Conservation (phyloP, 805 yeast genomes). For the Monosporozyma servazzii region DNA sequence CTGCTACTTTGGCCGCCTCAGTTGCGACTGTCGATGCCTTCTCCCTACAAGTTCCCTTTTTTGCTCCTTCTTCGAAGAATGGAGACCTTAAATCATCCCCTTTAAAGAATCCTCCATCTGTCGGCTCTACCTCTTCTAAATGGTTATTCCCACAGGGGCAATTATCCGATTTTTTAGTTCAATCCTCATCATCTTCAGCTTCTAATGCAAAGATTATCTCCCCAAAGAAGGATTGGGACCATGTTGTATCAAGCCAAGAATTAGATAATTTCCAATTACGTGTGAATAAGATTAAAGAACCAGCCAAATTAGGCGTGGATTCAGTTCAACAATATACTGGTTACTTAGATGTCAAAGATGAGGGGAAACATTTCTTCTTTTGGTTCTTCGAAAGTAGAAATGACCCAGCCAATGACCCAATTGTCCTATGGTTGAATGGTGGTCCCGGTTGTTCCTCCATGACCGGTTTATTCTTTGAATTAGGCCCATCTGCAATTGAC, state of each 20-base stretch:
- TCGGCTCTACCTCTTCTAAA: background rate
- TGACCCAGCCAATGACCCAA: constrained; percentile 79
- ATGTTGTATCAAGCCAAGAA: constrained; percentile 29
- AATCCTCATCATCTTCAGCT: background rate
- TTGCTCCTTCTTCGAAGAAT: background rate
- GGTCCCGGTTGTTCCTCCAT: constrained; percentile 98
- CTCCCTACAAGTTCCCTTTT: constrained; percentile 1
- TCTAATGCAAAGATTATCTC: background rate
- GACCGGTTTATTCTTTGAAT: constrained; percentile 95
- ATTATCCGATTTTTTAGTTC: background rate
- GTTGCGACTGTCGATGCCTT: background rate
- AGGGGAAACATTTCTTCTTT: constrained; percentile 79
- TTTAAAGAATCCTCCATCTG: background rate
- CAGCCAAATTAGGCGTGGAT: constrained; percentile 68
- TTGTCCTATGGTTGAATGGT: constrained; percentile 89
- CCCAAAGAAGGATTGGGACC: constrained; percentile 23
- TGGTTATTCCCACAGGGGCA: constrained; percentile 1
- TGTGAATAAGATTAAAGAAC: constrained; percentile 44
- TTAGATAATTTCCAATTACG: constrained; percentile 44
- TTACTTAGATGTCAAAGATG: constrained; percentile 71
- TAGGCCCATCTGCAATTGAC: constrained; percentile 75
- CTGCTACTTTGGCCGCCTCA: background rate
- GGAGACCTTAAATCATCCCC: background rate
- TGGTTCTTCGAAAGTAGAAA: constrained; percentile 85
- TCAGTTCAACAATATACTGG: constrained; percentile 75